Evolutionary conservation across 352 stramenopile genomes (phyloP).

Genomic region (Globisporangium nagaii): DNA sequence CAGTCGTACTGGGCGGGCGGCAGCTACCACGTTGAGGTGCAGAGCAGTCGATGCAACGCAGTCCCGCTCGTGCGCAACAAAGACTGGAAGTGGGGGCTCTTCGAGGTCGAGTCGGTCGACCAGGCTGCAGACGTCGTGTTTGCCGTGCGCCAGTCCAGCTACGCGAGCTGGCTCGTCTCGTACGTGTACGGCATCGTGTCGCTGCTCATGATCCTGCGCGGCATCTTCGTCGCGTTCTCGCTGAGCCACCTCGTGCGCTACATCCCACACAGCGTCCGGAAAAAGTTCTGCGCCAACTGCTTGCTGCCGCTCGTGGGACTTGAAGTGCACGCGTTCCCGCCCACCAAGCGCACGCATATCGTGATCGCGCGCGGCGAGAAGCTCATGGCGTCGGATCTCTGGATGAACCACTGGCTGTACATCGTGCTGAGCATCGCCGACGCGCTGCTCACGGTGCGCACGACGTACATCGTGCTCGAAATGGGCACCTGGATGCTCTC

Average conservation of each 20-base stretch:
- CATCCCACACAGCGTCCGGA: conserved; percentile 14
- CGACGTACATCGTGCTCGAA: conserved; percentile 37
- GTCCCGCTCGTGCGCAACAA: conserved; percentile 27
- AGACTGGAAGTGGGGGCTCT: conserved; percentile 41
- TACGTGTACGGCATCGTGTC: conserved; percentile 39
- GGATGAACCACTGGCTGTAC: conserved; percentile 69
- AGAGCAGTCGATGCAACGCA: conserved; percentile 41
- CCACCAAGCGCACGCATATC: conserved; percentile 22
- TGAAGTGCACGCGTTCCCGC: conserved; percentile 24
- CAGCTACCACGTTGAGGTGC: conserved; percentile 37
- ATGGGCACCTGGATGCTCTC: conserved; percentile 50
- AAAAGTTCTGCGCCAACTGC: conserved; percentile 20
- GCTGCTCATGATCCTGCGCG: conserved; percentile 33
- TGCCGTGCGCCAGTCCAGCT: conserved; percentile 29
- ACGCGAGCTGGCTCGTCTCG: conserved; percentile 28
- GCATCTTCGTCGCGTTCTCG: conserved; percentile 32
- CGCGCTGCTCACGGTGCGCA: conserved; percentile 30
- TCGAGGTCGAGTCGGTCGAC: conserved; percentile 27
- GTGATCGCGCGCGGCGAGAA: conserved; percentile 26
- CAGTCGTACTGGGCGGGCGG: conserved; percentile 49
- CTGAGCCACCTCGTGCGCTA: conserved; percentile 33
- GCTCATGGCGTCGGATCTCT: conserved; percentile 50
- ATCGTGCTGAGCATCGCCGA: conserved; percentile 50
- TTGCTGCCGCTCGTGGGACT: conserved; percentile 40
- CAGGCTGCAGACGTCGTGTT: conserved; percentile 33